These are phyloP conservation scores for Raphanus hybrid DNA, from an alignment of 441 rosid species.

Conservation along the genomic window DNA sequence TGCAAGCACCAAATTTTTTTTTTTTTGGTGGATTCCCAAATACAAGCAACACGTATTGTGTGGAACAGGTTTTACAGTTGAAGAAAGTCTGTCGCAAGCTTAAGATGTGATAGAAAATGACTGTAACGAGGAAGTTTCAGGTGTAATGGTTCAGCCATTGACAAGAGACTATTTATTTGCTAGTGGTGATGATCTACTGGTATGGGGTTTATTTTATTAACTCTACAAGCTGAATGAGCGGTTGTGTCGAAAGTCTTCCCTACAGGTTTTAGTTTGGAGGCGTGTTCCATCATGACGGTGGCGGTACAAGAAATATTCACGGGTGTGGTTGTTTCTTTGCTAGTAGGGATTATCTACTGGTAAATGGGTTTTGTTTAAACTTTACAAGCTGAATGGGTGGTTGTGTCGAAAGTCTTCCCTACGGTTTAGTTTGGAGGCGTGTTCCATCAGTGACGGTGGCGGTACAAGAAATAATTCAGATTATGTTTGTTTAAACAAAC, in stretches of 20 bases:
- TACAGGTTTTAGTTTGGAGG: neutral
- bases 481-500: neutral
- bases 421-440: slow-evolving; percentile 2
- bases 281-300: neutral
- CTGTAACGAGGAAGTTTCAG: neutral
- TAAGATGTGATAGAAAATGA: neutral
- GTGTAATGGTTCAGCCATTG: slow-evolving; percentile 1
- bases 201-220: no score
- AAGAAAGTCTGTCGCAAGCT: neutral
- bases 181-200: no score
- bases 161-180: neutral
- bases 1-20: neutral
- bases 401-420: slow-evolving; percentile 1
- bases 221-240: neutral
- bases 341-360: neutral
- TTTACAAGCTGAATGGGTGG: neutral
- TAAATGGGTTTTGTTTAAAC: neutral
- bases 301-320: neutral
- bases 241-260: neutral
- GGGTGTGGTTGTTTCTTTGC: neutral
- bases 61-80: neutral
- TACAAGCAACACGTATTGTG: no score
- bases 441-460: neutral
- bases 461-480: neutral
- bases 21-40: no score